Evolutionary conservation across 2,329 filamentous ascomycete species (phyloP).

Genomic region (Colletotrichum neosansevieriae): DNA sequence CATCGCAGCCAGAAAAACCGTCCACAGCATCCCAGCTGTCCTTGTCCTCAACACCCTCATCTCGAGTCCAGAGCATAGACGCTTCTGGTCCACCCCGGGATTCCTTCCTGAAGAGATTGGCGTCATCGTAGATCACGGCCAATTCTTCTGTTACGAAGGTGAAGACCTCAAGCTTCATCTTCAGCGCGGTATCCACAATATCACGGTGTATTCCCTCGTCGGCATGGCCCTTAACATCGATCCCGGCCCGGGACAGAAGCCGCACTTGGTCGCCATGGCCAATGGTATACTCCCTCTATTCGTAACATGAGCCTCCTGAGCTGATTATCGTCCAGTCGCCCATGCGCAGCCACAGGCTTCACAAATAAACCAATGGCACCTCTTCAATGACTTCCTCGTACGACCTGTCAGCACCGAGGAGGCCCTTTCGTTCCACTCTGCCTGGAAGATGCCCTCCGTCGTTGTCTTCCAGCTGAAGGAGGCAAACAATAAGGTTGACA

Average conservation of each 20-base stretch:
- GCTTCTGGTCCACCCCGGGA: constrained; percentile 88
- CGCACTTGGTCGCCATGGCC: constrained; percentile 91
- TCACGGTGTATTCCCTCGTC: constrained; percentile 91
- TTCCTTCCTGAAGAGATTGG: constrained; percentile 97
- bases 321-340: constrained; percentile 61
- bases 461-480: constrained; percentile 87
- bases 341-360: constrained; percentile 72
- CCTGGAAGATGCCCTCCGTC: constrained; percentile 93
- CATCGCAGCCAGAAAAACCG: constrained; percentile 84
- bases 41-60: constrained; percentile 89
- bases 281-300: constrained; percentile 69
- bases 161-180: constrained; percentile 86
- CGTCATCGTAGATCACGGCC: constrained; percentile 88
- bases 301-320: not conserved
- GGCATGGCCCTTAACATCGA: constrained; percentile 93
- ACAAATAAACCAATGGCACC: constrained; percentile 83
- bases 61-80: constrained; percentile 76
- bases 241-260: constrained; percentile 84
- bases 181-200: constrained; percentile 81
- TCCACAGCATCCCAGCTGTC: constrained; percentile 85
- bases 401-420: constrained; percentile 83
- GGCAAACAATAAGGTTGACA: constrained; percentile 84
- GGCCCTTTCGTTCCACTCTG: constrained; percentile 87
- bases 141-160: constrained; percentile 95
- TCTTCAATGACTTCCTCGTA: constrained; percentile 98